Percentiles rank a stretch among this genome's conserved stretches.
Evolutionary conservation across 768 basidiomycete genomes (phyloP).

Genomic region (Mycena maculata): DNA sequence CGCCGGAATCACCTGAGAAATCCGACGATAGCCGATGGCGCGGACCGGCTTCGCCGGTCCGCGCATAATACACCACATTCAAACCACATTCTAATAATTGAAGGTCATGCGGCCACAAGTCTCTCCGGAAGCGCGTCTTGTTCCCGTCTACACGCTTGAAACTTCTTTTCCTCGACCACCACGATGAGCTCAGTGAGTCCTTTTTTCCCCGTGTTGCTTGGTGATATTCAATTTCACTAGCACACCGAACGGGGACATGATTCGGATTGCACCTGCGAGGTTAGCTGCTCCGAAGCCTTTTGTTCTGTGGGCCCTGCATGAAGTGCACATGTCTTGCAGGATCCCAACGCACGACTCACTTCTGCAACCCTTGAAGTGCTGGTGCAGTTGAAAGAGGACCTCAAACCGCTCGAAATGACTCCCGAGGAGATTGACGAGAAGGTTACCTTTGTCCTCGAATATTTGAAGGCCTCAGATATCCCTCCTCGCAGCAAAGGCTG

Average conservation of each 20-base stretch:
- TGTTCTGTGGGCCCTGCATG: background rate
- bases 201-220: background rate
- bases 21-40: too few relatives aligned
- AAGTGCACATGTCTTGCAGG: background rate
- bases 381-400: conserved; percentile 1
- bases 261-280: conserved; percentile 25
- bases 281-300: background rate
- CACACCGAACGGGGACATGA: background rate
- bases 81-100: too few relatives aligned
- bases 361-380: conserved; percentile 20
- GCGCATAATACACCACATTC: too few relatives aligned
- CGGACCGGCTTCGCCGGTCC: too few relatives aligned
- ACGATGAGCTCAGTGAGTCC: conserved; percentile 18
- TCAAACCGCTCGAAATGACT: conserved; percentile 22
- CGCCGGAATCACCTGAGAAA: too few relatives aligned
- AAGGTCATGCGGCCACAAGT: conserved; percentile 5
- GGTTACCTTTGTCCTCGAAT: conserved; percentile 15
- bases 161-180: background rate
- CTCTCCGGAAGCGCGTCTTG: conserved; percentile 20
- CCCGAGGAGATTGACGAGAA: conserved; percentile 27
- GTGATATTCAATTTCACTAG: background rate
- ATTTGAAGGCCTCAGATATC: conserved; percentile 28
- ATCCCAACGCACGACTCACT: conserved; percentile 30
- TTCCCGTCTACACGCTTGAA: conserved; percentile 3
- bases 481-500: conserved; percentile 26